A percentile compares a stretch with the other conserved stretches of the same genome.
Conservation (phyloP, 208 protist species). For the Leishmania guyanensis region DNA sequence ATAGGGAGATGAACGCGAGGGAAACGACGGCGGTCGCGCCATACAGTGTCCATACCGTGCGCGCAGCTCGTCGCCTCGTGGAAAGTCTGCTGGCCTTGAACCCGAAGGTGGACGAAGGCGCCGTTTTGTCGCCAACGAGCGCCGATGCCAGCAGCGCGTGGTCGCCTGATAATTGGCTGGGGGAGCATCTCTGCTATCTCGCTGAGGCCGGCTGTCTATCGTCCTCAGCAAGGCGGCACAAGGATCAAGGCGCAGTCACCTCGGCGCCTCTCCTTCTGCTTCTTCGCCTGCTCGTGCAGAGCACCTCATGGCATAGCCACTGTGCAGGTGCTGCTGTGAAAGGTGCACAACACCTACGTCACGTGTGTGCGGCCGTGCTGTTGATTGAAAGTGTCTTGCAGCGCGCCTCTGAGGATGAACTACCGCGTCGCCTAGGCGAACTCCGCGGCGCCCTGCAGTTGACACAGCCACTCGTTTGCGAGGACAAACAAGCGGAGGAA, state of each 20-base stretch:
- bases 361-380: constrained; percentile 5
- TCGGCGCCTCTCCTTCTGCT: not conserved
- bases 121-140: not conserved
- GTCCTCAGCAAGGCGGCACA: not conserved
- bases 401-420: not conserved
- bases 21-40: not conserved
- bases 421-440: not conserved
- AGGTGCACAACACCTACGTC: not conserved
- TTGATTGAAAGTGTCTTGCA: not conserved
- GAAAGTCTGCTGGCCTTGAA: not conserved
- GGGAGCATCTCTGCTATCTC: not conserved
- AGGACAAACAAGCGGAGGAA: too few species aligned
- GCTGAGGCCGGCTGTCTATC: not conserved
- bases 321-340: not conserved
- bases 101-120: too few species aligned
- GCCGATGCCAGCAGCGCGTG: not conserved
- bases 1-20: not conserved
- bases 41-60: not conserved
- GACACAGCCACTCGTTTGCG: not conserved
- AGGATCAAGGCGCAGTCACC: not conserved
- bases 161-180: not conserved
- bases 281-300: constrained; percentile 10
- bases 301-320: not conserved
- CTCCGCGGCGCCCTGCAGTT: not conserved
- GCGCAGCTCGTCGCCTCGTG: not conserved